Evolutionary conservation across 2,329 filamentous ascomycete genomes (phyloP).

Genomic region (Geosmithia morbida): DNA sequence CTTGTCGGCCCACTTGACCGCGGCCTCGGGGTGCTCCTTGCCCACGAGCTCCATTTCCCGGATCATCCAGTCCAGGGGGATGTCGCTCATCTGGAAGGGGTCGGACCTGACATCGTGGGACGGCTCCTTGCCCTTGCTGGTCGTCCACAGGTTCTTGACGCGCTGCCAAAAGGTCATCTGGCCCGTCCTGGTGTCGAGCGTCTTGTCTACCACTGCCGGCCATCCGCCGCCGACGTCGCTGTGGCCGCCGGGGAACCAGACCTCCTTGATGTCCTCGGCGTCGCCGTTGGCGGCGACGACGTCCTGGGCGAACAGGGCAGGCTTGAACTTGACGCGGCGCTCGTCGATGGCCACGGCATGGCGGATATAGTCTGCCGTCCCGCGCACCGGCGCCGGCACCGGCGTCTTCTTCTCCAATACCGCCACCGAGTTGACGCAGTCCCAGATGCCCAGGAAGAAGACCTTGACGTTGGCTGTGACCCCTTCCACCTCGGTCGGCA

Average conservation of each 20-base stretch:
- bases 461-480: constrained; percentile 23
- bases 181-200: constrained; percentile 10
- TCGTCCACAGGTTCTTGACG: too few species aligned
- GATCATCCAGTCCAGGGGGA: constrained; percentile 38
- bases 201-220: constrained; percentile 15
- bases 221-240: constrained; percentile 40
- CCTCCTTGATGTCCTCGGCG: constrained; percentile 28
- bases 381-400: constrained; percentile 19
- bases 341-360: constrained; percentile 40
- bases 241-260: constrained; percentile 41
- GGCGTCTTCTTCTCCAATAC: constrained; percentile 21
- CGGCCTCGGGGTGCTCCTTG: constrained; percentile 1
- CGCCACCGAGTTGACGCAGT: constrained; percentile 36
- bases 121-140: constrained; percentile 5
- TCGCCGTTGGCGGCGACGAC: constrained; percentile 10
- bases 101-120: constrained; percentile 16
- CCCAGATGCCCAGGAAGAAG: constrained; percentile 40
- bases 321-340: constrained; percentile 39
- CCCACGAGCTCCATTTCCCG: constrained; percentile 27
- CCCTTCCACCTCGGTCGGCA: too few species aligned
- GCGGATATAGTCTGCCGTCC: constrained; percentile 29
- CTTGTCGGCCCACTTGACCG: too few species aligned
- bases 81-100: constrained; percentile 30
- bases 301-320: constrained; percentile 29
- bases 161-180: constrained; percentile 18